phyloP scores from a whole-genome alignment of 73 alveolate species.

The Tetrahymena borealis region DNA sequence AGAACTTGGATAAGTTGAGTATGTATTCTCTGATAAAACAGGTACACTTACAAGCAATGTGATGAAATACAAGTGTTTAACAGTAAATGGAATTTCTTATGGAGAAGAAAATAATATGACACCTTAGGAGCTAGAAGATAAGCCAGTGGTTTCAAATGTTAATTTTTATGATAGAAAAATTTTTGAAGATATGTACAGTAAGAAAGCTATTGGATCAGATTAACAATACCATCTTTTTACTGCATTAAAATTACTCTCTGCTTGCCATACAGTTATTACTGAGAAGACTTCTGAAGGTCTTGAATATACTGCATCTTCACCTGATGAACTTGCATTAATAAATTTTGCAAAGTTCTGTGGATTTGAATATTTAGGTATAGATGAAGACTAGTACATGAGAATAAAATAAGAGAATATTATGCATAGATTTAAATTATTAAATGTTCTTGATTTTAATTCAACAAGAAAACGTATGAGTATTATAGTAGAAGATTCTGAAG shows the following conservation, averaged over 20 bases:
- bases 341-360: constrained; percentile 59
- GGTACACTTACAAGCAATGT: constrained; percentile 91
- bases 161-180: constrained; percentile 71
- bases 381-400: constrained; percentile 5
- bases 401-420: constrained; percentile 12
- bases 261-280: constrained; percentile 87
- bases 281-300: constrained; percentile 61
- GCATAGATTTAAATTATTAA: constrained; percentile 32
- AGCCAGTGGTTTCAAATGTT: constrained; percentile 61
- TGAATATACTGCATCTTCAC: constrained; percentile 45
- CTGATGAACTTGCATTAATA: constrained; percentile 89
- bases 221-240: background rate
- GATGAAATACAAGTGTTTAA: constrained; percentile 81
- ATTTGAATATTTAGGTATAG: constrained; percentile 32
- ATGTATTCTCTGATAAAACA: constrained; percentile 90
- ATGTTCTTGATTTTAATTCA: constrained; percentile 56
- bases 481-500: constrained; percentile 60
- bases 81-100: constrained; percentile 72
- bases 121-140: constrained; percentile 1
- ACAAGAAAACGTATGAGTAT: constrained; percentile 90
- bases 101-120: constrained; percentile 47
- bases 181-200: constrained; percentile 45
- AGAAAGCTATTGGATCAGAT: background rate
- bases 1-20: constrained; percentile 90
- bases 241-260: constrained; percentile 63